Conservation (phyloP, 2,329 filamentous ascomycete genomes). For the Paramyrothecium roridum region DNA sequence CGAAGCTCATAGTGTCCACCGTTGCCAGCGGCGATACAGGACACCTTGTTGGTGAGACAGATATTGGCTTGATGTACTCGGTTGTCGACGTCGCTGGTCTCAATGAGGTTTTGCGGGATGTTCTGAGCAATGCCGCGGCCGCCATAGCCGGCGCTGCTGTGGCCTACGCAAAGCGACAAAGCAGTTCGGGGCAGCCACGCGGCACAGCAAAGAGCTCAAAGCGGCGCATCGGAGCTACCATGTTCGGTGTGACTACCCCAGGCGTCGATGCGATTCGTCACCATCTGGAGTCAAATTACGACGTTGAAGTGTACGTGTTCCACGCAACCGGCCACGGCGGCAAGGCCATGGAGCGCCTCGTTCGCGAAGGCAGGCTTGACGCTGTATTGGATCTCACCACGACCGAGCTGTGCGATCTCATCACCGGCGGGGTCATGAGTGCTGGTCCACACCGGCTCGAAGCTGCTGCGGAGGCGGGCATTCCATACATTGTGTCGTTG, state of each 20-base stretch:
- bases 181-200: constrained; percentile 1
- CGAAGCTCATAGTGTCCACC: constrained; percentile 68
- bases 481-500: constrained; percentile 50
- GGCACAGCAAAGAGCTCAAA: constrained; percentile 16
- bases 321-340: constrained; percentile 70
- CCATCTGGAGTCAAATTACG: constrained; percentile 41
- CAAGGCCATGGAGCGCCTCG: constrained; percentile 64
- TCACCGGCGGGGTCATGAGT: constrained; percentile 61
- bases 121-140: constrained; percentile 61
- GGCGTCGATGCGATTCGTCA: constrained; percentile 54
- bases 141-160: constrained; percentile 57
- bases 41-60: constrained; percentile 63
- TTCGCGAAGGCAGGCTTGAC: constrained; percentile 55
- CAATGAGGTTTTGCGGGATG: constrained; percentile 54
- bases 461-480: constrained; percentile 51
- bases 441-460: constrained; percentile 55
- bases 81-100: constrained; percentile 68
- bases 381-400: constrained; percentile 70
- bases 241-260: constrained; percentile 74
- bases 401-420: constrained; percentile 62
- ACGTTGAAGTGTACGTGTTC: constrained; percentile 61
- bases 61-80: constrained; percentile 68
- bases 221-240: constrained; percentile 61
- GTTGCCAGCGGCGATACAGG: constrained; percentile 65
- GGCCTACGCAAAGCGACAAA: constrained; percentile 29